These are phyloP conservation scores for Dianthus caryophyllus DNA, from an alignment of 148 eudicot species.

Conservation along the genomic window DNA sequence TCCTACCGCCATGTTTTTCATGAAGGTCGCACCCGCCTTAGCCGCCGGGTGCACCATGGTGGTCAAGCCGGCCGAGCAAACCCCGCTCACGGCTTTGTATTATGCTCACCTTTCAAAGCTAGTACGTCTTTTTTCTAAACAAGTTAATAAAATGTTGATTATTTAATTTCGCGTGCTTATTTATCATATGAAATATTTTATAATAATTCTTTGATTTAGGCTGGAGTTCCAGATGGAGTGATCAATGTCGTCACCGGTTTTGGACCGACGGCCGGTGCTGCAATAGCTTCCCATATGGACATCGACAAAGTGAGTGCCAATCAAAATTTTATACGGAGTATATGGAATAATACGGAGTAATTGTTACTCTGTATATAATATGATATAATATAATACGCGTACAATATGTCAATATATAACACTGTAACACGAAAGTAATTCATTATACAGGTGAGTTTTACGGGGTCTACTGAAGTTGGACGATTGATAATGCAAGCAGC, in stretches of 20 bases:
- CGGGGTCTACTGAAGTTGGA: conserved; percentile 82
- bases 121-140: conserved; percentile 28
- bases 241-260: conserved; percentile 64
- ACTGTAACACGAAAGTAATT: no score
- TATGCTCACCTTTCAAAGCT: conserved; percentile 68
- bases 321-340: background rate
- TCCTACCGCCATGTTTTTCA: conserved; percentile 48
- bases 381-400: no score
- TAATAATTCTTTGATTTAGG: conserved; percentile 34
- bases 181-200: no score
- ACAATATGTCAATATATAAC: no score
- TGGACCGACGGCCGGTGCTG: conserved; percentile 79
- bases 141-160: no score
- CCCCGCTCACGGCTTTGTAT: conserved; percentile 71
- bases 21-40: conserved; percentile 75
- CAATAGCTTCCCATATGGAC: conserved; percentile 82
- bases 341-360: no score
- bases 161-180: no score
- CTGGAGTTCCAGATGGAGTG: conserved; percentile 88
- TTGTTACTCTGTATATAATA: no score
- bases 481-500: conserved; percentile 73
- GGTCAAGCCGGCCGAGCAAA: conserved; percentile 90
- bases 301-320: conserved; percentile 54
- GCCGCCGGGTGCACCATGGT: conserved; percentile 92
- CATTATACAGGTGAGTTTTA: conserved; percentile 60